Base-by-base conservation (phyloP, 345 rosid species). In the Syzygium jambos region DNA sequence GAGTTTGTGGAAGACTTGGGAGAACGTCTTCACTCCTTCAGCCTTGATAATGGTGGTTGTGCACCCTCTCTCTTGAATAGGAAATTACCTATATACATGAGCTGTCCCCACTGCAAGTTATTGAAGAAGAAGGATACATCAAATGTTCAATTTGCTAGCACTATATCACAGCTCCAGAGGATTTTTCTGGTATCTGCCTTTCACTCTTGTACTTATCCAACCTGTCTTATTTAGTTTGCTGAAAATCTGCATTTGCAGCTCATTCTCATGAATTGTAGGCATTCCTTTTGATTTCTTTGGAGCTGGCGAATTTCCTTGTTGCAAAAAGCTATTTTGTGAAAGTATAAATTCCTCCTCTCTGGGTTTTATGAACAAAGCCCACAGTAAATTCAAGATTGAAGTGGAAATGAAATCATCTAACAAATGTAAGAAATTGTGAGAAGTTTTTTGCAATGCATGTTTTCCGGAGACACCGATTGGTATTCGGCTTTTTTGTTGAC, bases 141-240 rank as follows among this genome's bases (percentile, higher is more conserved):
- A 34, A 89, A 91, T 86, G 85, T 89, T 52, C 94, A 93, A 89
- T 96, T 93, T 92, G 95, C 98, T 3, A 90, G 94, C 89, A 91
- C 92, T 12, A 87, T 95, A 87, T 96, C 98, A 9, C 98, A 96
- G 93, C 94, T 96, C 84, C 97, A 93, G 85, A 92, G 98, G 91
- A 94, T 96, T 84, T 94, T 95, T 92, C 86, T 95, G 98, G 98
- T 96, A 93, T 30, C n/a, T 84, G 68, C 38, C 65, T 51, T 80
- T 83, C 52, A 11, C 82, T 87, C 30, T 73, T 86, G 41, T 87
- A 52, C 25, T 86, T 88, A 59, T 85, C 34, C 52, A 6, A 23
- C 57, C 29, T 38, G 68, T 51, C 68, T 78, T 56, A 84, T 2
- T 49, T 38, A 73, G 49, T 38, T 73, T 5, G 22, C 80, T 73